Base-by-base conservation (phyloP, 2,329 filamentous ascomycete species). In the Aspergillaceae sp. region DNA sequence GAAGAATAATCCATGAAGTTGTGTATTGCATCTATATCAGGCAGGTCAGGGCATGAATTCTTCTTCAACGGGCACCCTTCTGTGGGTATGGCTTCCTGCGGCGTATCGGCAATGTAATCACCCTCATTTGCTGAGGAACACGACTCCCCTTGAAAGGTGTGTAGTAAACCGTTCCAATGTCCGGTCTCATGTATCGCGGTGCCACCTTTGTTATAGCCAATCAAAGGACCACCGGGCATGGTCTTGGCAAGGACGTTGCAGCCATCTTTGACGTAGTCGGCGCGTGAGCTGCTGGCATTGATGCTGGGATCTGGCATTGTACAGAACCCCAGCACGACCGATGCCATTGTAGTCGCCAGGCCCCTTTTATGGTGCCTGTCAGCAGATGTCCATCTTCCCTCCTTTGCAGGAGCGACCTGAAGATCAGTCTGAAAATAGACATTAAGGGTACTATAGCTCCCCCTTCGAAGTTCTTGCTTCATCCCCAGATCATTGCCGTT, bases 1-100 rank as follows among this genome's bases (percentile, higher is more conserved):
- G 66, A 72, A 4, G 70, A 73, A 57, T 80, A 79, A 60, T 81
- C 78, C 77, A 81, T 80, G 54, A 74, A 80, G 56, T 80, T 78
- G 49, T 77, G 73, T 45, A 80, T 74, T 3, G 74, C 65, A 60
- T 80, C 78, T 8, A 67, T 44, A 0, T 72, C 74, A 7, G 65
- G 60, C 27, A 62, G 60, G 27, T 60, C 57, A 0, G 74, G 73
- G 55, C 77, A 80, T 11, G 67, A 74, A 53, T 75, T 68, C 61
- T 78, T 78, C 2, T 55, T 58, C 0, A 51, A 55, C 1, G 77
- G 78, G 58, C 78, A 82, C 1, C 76, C 76, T 50, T 74, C 70
- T n/a, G 77, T 80, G n/a, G 65, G 86, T 40, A 72, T 83, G 55
- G 50, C 70, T 51, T 72, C 65, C 49, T 69, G 65, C 9, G 71